A percentile compares a stretch with the other conserved stretches of the same genome.
Conservation (phyloP, 371 early-diverging fungal species). For the Mortierella sp. region DNA sequence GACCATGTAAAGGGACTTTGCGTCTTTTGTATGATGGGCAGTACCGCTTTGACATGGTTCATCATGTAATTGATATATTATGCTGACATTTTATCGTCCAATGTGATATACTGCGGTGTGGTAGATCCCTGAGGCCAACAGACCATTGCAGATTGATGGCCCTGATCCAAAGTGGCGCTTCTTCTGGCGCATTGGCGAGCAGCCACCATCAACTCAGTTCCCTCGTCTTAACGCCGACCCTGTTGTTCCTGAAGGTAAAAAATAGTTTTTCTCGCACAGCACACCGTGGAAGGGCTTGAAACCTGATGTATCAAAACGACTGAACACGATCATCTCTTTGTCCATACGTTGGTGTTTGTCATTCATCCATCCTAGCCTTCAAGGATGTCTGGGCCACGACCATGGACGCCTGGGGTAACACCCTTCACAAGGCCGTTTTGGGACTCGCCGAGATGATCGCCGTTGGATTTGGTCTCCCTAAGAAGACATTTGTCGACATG, state of each 20-base stretch:
- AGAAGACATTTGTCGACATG: slow-evolving; percentile 60
- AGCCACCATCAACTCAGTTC: slow-evolving; percentile 65
- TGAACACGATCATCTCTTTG: no score
- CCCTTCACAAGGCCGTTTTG: slow-evolving; percentile 63
- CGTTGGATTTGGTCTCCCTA: slow-evolving; percentile 67
- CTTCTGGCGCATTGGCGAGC: slow-evolving; percentile 64
- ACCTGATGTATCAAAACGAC: no score
- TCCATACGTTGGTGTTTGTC: no score
- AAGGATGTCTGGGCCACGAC: slow-evolving; percentile 58
- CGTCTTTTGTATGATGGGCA: no score
- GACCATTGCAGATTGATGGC: slow-evolving; percentile 55
- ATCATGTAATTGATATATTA: no score
- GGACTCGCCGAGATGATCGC: slow-evolving; percentile 69
- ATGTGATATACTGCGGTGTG: no score
- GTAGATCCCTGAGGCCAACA: slow-evolving; percentile 55
- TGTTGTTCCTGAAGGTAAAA: slow-evolving; percentile 66
- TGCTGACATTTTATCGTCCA: no score
- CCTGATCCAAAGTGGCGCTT: slow-evolving; percentile 82
- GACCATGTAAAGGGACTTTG: slow-evolving; percentile 55
- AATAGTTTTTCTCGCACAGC: no score
- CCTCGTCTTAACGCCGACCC: slow-evolving; percentile 68
- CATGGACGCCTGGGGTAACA: slow-evolving; percentile 74
- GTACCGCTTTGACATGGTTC: no score
- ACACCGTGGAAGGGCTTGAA: no score
- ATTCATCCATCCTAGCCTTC: no score